Evolutionary conservation across 768 basidiomycete genomes (phyloP), one percentile per base, ranked within the genome.

Genomic region (Galerina sulciceps): DNA sequence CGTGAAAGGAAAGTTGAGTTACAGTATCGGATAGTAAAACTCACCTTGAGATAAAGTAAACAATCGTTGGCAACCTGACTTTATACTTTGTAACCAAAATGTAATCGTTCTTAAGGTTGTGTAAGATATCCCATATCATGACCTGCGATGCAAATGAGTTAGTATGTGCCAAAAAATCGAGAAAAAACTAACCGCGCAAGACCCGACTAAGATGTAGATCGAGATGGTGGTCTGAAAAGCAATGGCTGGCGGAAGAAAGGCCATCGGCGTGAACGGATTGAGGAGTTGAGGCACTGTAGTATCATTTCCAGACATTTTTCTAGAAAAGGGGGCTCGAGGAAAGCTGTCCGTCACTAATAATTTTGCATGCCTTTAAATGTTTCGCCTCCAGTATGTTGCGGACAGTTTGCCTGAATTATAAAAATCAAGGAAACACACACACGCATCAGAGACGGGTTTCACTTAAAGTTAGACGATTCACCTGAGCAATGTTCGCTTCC

Each of bases 121-220:
- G 37, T 23, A 71, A 52, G 44, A 73, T 57, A 50, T 74, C 73
- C 73, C 72, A 74, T 10, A 70, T 53, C 35, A 68, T 53, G 8
- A 65, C 60, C 70, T 72, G 40, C 4, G 15, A 20, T 18, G 49
- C n/a, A n/a, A n/a, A n/a, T n/a, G n/a, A n/a, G n/a, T n/a, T n/a
- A n/a, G n/a, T n/a, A n/a, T n/a, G n/a, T n/a, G n/a, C n/a, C n/a
- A n/a, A n/a, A n/a, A n/a, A n/a, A n/a, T 36, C 20, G 8, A 4
- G 10, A 23, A 11, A 47, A 40, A n/a, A 51, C 49, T 51, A 17
- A 51, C 49, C 40, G 36, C 49, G 13, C 38, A 36, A 20, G 49
- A 51, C 22, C 49, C 61, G 9, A 62, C 54, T 34, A 62, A 41
- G 4, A 62, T 43, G 38, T 59, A 62, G 5, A 44, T 55, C 11